Percentiles rank a stretch among this genome's conserved stretches.
Conservation (phyloP, 352 stramenopile species). For the Phytophthora idaei region DNA sequence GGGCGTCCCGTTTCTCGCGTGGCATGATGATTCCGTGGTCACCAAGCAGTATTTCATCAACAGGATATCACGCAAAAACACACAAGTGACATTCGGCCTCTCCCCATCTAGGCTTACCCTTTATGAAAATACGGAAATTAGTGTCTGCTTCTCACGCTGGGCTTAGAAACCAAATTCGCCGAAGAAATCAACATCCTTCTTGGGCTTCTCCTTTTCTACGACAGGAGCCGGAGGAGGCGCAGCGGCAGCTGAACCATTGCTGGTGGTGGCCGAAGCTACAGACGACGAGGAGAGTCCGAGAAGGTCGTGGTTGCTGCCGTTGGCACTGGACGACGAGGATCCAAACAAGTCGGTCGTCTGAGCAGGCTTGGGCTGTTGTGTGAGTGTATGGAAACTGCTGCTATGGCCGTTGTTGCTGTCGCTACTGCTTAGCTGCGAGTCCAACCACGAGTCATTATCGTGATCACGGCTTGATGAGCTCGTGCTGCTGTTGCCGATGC, state of each 20-base stretch:
- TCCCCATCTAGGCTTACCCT: constrained; percentile 23
- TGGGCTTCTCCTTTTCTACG: constrained; percentile 41
- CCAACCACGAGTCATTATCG: constrained; percentile 75
- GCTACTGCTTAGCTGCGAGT: constrained; percentile 51
- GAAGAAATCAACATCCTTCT: constrained; percentile 89
- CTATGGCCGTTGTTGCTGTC: constrained; percentile 13
- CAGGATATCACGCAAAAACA: constrained; percentile 11
- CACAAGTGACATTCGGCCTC: constrained; percentile 25
- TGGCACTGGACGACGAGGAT: constrained; percentile 44
- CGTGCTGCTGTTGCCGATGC: constrained; percentile 50
- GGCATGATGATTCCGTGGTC: neutral
- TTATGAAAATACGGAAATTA: constrained; percentile 24
- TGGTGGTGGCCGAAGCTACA: constrained; percentile 24
- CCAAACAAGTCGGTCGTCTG: constrained; percentile 55
- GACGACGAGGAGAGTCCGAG: constrained; percentile 30
- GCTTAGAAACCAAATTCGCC: constrained; percentile 80
- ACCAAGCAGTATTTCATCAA: too few relatives aligned
- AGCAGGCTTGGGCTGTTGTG: constrained; percentile 34
- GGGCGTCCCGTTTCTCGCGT: too few relatives aligned
- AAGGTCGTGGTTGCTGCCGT: constrained; percentile 34
- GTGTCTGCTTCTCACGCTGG: constrained; percentile 1
- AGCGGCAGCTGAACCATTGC: constrained; percentile 30
- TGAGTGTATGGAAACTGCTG: constrained; percentile 24
- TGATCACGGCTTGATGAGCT: constrained; percentile 48
- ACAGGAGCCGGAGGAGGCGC: constrained; percentile 40